Evolutionary conservation across 2,329 filamentous ascomycete species (phyloP).

Genomic region (Blumeria hordei): DNA sequence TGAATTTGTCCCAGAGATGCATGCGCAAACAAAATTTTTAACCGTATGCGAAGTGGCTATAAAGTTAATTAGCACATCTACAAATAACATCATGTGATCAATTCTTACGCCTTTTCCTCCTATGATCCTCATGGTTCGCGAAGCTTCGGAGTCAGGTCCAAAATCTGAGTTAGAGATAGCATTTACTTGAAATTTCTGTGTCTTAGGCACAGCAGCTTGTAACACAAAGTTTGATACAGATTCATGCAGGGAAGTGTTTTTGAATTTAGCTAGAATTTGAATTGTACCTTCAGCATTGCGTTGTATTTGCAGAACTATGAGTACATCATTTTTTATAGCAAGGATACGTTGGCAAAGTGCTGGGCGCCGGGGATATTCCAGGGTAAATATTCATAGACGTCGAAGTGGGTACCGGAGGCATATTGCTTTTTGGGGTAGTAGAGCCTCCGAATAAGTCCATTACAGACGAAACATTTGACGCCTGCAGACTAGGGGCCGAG

Average conservation of each 20-base stretch:
- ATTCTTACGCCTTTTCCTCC: conserved; percentile 69
- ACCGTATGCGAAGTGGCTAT: conserved; percentile 58
- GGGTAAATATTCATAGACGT: conserved; percentile 21
- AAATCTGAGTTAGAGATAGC: conserved; percentile 67
- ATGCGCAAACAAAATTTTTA: conserved; percentile 63
- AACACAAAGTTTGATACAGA: conserved; percentile 53
- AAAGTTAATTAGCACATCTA: conserved; percentile 3
- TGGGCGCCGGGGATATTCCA: conserved; percentile 24
- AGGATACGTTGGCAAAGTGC: conserved; percentile 30
- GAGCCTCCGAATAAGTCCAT: conserved; percentile 63
- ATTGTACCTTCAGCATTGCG: conserved; percentile 56
- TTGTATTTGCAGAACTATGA: conserved; percentile 62
- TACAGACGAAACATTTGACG: conserved; percentile 43
- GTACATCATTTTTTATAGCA: conserved; percentile 72
- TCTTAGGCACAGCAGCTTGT: conserved; percentile 90
- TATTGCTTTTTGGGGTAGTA: conserved; percentile 21
- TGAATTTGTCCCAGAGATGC: conserved; percentile 45
- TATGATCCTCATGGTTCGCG: conserved; percentile 71
- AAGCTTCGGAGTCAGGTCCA: conserved; percentile 55
- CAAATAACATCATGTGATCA: neutral
- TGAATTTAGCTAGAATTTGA: conserved; percentile 65
- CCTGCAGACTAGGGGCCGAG: conserved; percentile 24
- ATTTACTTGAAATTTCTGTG: conserved; percentile 78
- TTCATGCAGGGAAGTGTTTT: conserved; percentile 43
- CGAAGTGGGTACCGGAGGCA: conserved; percentile 23